These are phyloP conservation scores for Sporothrix euskadiensis DNA, from an alignment of 2,329 filamentous ascomycete species.

Conservation along the genomic window DNA sequence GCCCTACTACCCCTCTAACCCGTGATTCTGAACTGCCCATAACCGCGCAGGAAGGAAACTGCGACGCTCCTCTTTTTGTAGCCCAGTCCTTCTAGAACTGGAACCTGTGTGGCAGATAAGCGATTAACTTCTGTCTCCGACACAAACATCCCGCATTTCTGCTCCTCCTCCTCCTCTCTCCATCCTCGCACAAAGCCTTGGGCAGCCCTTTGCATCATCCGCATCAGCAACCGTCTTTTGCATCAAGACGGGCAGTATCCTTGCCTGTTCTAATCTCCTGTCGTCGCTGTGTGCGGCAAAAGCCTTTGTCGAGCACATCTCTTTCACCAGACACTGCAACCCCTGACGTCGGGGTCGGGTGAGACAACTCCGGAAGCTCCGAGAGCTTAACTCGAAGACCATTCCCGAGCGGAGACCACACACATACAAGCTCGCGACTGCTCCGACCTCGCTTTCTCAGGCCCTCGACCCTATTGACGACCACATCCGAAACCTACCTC, in stretches of 20 bases:
- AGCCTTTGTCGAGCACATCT: too few species aligned
- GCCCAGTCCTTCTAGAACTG: background rate
- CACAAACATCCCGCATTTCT: background rate
- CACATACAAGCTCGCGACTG: too few species aligned
- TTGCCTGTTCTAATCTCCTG: background rate
- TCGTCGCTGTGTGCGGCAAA: background rate
- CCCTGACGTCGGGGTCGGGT: background rate
- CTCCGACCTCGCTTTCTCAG: background rate
- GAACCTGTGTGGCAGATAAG: constrained; percentile 15
- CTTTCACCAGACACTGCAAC: too few species aligned
- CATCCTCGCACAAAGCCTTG: background rate
- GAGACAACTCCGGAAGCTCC: background rate
- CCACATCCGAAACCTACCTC: too few species aligned
- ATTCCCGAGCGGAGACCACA: background rate
- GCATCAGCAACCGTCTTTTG: background rate
- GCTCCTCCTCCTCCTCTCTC: background rate
- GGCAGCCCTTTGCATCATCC: background rate
- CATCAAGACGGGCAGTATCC: background rate
- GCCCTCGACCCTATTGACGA: background rate
- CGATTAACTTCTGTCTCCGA: background rate
- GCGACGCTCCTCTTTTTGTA: background rate
- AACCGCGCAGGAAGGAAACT: background rate
- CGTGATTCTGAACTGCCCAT: background rate
- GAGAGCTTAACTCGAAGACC: background rate
- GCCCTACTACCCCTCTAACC: background rate